Conservation (phyloP, 176 grass and related monocot genomes). For the Oryza officinalis region DNA sequence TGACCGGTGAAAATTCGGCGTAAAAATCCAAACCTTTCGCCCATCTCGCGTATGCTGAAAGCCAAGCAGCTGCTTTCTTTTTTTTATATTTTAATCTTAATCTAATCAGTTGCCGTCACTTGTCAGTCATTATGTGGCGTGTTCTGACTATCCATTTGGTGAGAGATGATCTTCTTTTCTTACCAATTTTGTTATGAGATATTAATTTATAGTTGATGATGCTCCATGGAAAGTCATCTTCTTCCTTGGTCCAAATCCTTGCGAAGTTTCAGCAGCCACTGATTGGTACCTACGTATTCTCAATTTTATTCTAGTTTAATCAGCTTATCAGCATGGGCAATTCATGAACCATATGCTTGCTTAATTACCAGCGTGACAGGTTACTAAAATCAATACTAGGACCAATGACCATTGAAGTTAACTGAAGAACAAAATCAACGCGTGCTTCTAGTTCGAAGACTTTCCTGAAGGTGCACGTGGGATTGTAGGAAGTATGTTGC, state of each 20-base stretch:
- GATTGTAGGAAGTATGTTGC: background rate
- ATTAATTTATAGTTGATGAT: background rate
- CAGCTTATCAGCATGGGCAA: background rate
- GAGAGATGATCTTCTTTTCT: background rate
- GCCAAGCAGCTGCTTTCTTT: background rate
- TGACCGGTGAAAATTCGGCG: background rate
- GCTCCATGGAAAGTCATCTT: background rate
- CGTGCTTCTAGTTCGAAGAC: background rate
- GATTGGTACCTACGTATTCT: background rate
- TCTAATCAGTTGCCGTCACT: background rate
- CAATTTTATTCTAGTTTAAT: background rate
- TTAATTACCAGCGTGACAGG: background rate
- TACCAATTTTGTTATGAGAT: too few relatives aligned
- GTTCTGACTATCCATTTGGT: background rate
- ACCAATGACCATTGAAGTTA: background rate
- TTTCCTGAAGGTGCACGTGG: background rate
- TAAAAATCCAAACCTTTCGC: background rate
- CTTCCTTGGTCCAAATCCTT: background rate
- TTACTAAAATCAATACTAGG: background rate
- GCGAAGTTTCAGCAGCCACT: background rate
- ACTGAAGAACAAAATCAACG: background rate
- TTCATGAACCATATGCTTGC: background rate
- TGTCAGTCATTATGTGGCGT: background rate
- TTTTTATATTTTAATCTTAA: background rate
- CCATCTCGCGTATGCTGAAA: background rate